These are phyloP conservation scores for Solanum tarapatanum DNA, from an alignment of 257 asterid species.

Conservation along the genomic window DNA sequence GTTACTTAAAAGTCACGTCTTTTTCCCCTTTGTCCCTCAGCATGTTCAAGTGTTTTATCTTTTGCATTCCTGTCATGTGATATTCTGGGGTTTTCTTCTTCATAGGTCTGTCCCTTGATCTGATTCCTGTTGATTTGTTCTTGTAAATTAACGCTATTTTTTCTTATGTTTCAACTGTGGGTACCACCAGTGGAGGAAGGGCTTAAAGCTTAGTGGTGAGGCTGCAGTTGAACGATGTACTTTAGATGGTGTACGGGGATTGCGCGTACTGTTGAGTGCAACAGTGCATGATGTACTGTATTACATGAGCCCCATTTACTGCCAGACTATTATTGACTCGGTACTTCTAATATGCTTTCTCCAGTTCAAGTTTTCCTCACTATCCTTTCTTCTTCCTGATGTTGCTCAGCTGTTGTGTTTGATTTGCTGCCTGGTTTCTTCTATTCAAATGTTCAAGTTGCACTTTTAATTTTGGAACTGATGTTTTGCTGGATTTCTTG, in stretches of 20 bases:
- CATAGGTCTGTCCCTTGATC: background rate
- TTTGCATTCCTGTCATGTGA: background rate
- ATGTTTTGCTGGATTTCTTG: background rate
- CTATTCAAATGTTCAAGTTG: background rate
- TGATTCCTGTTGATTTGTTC: background rate
- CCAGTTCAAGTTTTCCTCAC: background rate
- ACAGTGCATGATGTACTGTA: conserved; percentile 96
- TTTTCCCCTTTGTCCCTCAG: background rate
- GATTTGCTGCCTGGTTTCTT: background rate
- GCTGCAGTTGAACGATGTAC: conserved; percentile 83
- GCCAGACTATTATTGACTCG: conserved; percentile 93
- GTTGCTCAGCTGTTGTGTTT: background rate
- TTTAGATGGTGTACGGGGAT: conserved; percentile 88
- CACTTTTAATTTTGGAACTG: background rate
- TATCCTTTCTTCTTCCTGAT: background rate
- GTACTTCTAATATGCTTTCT: conserved; percentile 24
- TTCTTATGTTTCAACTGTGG: background rate
- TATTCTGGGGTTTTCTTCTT: background rate
- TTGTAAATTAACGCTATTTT: background rate
- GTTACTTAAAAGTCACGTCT: background rate
- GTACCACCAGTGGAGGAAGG: conserved; percentile 84
- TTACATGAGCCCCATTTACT: conserved; percentile 97
- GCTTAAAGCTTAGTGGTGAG: conserved; percentile 85
- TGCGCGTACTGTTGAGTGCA: conserved; percentile 88
- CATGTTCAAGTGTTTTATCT: background rate